A percentile compares a stretch with the other conserved stretches of the same genome.
These are phyloP conservation scores for Clonostachys rhizophaga DNA, from an alignment of 2,329 filamentous ascomycete species.

Conservation along the genomic window DNA sequence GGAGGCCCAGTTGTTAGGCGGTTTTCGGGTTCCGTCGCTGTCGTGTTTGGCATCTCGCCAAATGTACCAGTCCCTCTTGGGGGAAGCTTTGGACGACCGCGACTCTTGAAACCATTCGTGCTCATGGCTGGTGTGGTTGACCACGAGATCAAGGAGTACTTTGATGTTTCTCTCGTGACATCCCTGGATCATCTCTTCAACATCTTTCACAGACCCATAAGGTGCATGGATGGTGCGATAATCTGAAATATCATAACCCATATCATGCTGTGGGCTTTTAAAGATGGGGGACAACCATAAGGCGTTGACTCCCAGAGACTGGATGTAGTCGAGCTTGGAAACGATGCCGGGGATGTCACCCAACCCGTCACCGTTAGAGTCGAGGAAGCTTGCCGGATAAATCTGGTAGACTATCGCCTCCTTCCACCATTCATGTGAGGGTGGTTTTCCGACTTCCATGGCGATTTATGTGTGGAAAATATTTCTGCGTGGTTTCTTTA, in stretches of 20 bases:
- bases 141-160: constrained; percentile 68
- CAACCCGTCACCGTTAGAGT: constrained; percentile 53
- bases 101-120: constrained; percentile 54
- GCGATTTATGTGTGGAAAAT: no score
- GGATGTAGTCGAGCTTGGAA: constrained; percentile 55
- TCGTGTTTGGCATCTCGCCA: constrained; percentile 40
- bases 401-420: constrained; percentile 52
- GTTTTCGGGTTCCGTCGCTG: constrained; percentile 49
- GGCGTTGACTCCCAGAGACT: constrained; percentile 55
- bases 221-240: constrained; percentile 60
- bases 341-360: constrained; percentile 59
- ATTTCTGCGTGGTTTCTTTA: no score
- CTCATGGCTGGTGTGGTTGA: constrained; percentile 71
- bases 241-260: constrained; percentile 68
- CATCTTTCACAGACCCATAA: constrained; percentile 64
- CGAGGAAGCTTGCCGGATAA: constrained; percentile 52
- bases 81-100: constrained; percentile 47
- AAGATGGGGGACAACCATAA: constrained; percentile 66
- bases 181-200: constrained; percentile 55
- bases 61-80: constrained; percentile 62
- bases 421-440: constrained; percentile 42
- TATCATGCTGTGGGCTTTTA: constrained; percentile 58
- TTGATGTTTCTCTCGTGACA: constrained; percentile 60
- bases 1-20: constrained; percentile 66
- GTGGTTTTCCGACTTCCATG: no score